Base-by-base conservation (phyloP, 2,329 filamentous ascomycete genomes). In the Fusarium devonianum region DNA sequence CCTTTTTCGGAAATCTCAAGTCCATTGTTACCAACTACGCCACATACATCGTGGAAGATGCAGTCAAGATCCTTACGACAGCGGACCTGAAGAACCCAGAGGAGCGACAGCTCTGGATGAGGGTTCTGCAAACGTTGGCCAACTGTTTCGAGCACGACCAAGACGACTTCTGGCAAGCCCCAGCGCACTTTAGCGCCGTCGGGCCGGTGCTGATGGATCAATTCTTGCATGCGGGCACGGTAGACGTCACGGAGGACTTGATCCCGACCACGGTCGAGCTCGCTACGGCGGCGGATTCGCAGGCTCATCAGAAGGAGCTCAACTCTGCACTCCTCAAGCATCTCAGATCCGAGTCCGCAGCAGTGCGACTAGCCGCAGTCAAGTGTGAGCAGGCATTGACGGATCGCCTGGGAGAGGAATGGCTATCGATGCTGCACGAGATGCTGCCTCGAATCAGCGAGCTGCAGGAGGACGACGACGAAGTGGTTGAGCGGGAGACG, bases 361-460 rank as follows among this genome's bases (percentile, higher is more conserved):
- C 82, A 17, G 87, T 93, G 7, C 83, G 94, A 12, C 77, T 97
- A 23, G 90, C 89, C 1, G 91, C 90, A 1, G 87, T 99, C 25
- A 86, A 86, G 72, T 88, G 88, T 61, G 85, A 97, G 75, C 88
- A 92, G 68, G 83, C 81, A 11, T 77, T 97, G 56, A 95, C 92
- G 10, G 85, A 89, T 61, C 79, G 84, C 36, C 74, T 97, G 18
- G 92, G 92, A 50, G 92, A 97, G 70, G 94, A 99, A 68, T 99
- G 94, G 94, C 75, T 99, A 51, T 83, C 86, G 2, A 82, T 95
- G 76, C 72, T 97, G 68, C 91, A 93, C 0, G 94, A 99, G 80
- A 97, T 97, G 88, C 75, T 99, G 69, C 93, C 95, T 14, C 90
- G 93, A 58, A 96, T 99, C 64, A 95, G 90, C 66, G 94, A 99